A percentile compares a stretch with the other conserved stretches of the same genome.
phyloP scores from a whole-genome alignment of 768 basidiomycete genomes.

The Rhodotorula kratochvilovae region DNA sequence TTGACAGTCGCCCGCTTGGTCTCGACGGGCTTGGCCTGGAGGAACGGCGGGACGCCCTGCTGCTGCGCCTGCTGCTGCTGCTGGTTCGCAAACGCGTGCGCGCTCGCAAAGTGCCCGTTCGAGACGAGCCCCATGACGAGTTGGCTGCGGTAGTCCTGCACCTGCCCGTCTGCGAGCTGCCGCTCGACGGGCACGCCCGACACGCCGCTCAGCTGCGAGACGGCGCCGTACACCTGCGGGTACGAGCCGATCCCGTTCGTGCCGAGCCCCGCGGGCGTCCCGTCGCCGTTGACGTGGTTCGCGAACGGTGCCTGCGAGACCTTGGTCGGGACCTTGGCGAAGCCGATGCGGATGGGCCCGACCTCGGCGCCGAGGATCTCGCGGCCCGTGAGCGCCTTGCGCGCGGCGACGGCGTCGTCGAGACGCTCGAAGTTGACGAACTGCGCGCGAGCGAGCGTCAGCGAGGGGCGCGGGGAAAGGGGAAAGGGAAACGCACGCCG shows the following conservation, averaged over 20 bases:
- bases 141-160: constrained; percentile 94
- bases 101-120: constrained; percentile 30
- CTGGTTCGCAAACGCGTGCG: constrained; percentile 60
- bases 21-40: constrained; percentile 41
- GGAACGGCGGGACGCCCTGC: neutral
- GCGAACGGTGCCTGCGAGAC: constrained; percentile 12
- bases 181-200: constrained; percentile 85
- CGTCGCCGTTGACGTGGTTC: neutral
- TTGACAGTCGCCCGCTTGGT: constrained; percentile 52
- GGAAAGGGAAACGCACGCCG: constrained; percentile 49
- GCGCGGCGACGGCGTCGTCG: constrained; percentile 90
- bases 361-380: constrained; percentile 95
- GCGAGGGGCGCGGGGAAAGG: constrained; percentile 48
- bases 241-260: constrained; percentile 17
- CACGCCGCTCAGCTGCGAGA: constrained; percentile 85
- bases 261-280: neutral
- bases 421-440: constrained; percentile 93
- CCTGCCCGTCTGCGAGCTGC: constrained; percentile 74
- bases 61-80: constrained; percentile 49
- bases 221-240: constrained; percentile 71
- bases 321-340: constrained; percentile 88
- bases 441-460: neutral
- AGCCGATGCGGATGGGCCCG: constrained; percentile 92
- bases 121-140: constrained; percentile 56
- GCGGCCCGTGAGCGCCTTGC: constrained; percentile 90